Evolutionary conservation across 2,329 filamentous ascomycete genomes (phyloP), one percentile per base, ranked within the genome.

Genomic region (Neoarthrinium moseri): DNA sequence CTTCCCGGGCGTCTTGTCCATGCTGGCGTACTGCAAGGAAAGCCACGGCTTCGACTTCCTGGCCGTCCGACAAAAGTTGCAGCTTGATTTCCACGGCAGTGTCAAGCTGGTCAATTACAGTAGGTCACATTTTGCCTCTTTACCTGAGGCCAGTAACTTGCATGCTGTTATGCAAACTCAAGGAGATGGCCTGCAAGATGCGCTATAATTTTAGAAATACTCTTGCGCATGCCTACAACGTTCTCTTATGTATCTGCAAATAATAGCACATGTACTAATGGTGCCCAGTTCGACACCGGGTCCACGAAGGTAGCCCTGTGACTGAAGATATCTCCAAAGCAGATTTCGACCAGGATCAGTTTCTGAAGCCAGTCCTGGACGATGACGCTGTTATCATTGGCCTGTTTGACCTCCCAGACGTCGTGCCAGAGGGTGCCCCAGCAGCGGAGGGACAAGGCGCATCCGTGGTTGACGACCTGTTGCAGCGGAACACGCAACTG

Each of bases 341-440:
- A 2, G 73, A 83, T 21, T 83, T 96, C 51, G 76, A 83, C n/a
- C 81, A 90, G 50, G 92, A 97, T 52, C 77, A 79, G 53, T 95
- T 84, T 60, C 74, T 99, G 48, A 87, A 87, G 61, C 94, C 94
- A 0, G 84, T 91, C 4, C 70, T 99, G 6, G 86, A 94, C 48
- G 90, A 96, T 55, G 94, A 99, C 63, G 88, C 91, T 4, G 73
- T 97, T 43, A 81, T 99, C 24, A 91, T 95, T 62, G 88, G 81
- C 46, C 74, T 99, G 17, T 92, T 95, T 52, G 94, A 96, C 51
- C 73, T 95, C 15, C 74, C 77, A 8, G 69, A 73, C 29, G 66
- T 73, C 22, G 66, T 68, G 11, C 56, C 67, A 13, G 64, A 57
- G 3, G 54, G 43, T 5, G 44, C 52, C 45, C 18, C 52, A 13